These are phyloP conservation scores for Populus hybrid DNA, from an alignment of 441 rosid species.

Conservation along the genomic window DNA sequence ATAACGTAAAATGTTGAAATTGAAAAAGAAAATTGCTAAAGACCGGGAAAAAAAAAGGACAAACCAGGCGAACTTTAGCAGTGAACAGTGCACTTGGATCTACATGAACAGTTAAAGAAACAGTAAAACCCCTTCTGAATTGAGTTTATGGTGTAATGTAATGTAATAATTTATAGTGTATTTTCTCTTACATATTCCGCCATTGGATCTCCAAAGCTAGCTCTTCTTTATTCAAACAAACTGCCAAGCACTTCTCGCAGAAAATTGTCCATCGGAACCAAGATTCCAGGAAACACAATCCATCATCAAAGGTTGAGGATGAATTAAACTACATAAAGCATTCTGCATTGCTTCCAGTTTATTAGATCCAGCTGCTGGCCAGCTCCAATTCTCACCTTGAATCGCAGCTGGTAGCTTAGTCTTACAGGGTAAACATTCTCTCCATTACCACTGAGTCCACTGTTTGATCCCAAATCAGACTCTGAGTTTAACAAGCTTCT, in stretches of 20 bases:
- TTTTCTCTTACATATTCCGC: no score
- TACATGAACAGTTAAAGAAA: no score
- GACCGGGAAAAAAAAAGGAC: no score
- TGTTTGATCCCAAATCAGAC: neutral
- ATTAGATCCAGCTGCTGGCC: neutral
- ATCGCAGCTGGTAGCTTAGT: neutral
- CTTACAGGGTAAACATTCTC: neutral
- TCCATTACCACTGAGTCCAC: neutral
- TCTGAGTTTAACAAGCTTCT: neutral
- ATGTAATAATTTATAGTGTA: neutral
- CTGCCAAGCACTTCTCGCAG: neutral
- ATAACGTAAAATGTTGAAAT: no score
- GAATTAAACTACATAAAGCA: neutral
- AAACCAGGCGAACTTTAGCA: no score
- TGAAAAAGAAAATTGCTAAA: no score
- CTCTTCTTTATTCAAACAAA: neutral
- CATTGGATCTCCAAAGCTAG: no score
- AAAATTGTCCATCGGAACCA: neutral
- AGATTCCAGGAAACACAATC: neutral
- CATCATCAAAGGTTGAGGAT: neutral
- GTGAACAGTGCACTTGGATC: no score
- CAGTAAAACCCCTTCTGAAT: no score
- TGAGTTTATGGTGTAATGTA: no score
- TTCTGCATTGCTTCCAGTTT: neutral
- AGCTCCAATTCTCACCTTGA: neutral